These are phyloP conservation scores for Naganishia onofrii DNA, from an alignment of 768 basidiomycete species.

Conservation along the genomic window DNA sequence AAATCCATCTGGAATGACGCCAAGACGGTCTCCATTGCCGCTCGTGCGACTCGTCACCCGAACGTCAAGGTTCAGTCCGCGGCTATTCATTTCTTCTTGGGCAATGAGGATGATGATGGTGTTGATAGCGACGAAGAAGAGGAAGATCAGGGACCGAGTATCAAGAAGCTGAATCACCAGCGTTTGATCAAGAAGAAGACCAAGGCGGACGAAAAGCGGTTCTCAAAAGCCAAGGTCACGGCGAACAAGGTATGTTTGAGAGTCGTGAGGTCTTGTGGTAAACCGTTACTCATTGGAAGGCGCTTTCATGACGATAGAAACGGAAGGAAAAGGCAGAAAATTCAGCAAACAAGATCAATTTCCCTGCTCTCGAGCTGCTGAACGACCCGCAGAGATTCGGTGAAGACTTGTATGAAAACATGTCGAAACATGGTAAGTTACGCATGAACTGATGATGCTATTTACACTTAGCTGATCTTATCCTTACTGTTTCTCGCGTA, in stretches of 20 bases:
- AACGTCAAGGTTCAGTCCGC: constrained; percentile 90
- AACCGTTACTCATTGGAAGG: background rate
- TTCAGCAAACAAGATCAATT: constrained; percentile 60
- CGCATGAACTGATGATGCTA: too few species aligned
- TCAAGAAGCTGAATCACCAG: constrained; percentile 75
- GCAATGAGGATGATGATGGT: constrained; percentile 64
- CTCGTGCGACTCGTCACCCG: constrained; percentile 89
- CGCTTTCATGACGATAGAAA: constrained; percentile 37
- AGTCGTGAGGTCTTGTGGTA: too few species aligned
- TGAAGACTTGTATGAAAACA: constrained; percentile 83
- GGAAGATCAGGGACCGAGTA: constrained; percentile 61
- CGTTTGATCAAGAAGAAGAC: constrained; percentile 93
- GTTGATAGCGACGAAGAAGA: constrained; percentile 69
- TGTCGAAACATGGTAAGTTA: constrained; percentile 63
- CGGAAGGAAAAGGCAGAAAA: constrained; percentile 49
- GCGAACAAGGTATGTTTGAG: constrained; percentile 66
- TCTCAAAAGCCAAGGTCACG: constrained; percentile 60
- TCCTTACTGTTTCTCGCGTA: constrained; percentile 28
- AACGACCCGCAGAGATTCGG: constrained; percentile 94
- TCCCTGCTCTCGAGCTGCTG: constrained; percentile 85
- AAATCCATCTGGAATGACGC: constrained; percentile 89
- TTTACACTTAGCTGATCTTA: background rate
- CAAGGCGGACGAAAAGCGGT: constrained; percentile 73
- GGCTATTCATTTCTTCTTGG: constrained; percentile 94
- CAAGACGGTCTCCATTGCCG: constrained; percentile 87